phyloP scores from a whole-genome alignment of 306 rosid species.

The Crotalaria pallida region DNA sequence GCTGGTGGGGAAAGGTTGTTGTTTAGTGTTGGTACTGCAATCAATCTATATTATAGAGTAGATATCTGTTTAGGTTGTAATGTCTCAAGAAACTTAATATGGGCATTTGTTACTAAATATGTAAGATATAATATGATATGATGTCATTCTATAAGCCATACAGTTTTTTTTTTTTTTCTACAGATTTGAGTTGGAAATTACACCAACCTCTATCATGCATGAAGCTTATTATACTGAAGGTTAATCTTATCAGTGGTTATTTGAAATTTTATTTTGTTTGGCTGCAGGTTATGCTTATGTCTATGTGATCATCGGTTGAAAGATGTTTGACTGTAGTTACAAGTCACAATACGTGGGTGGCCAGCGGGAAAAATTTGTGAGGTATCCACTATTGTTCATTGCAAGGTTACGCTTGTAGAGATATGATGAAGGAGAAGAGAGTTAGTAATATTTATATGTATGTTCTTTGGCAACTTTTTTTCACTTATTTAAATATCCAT shows the following conservation, averaged over 20 bases:
- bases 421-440: conserved; percentile 26
- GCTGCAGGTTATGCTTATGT: conserved; percentile 38
- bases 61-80: conserved; percentile 10
- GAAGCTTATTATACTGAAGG: background rate
- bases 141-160: background rate
- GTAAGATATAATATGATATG: background rate
- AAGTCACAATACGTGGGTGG: conserved; percentile 58
- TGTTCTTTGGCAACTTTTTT: background rate
- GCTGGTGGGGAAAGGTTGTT: background rate
- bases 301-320: conserved; percentile 22
- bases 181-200: background rate
- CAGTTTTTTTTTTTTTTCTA: background rate
- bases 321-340: conserved; percentile 59
- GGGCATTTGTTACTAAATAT: background rate
- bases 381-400: conserved; percentile 34
- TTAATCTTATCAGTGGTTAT: background rate
- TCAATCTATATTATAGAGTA: background rate
- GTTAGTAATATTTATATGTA: conserved; percentile 19
- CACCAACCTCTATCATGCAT: background rate
- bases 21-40: background rate
- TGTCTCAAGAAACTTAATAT: background rate
- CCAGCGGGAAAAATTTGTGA: conserved; percentile 62
- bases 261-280: conserved; percentile 8
- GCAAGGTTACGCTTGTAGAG: conserved; percentile 5
- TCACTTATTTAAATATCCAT: background rate